Evolutionary conservation across 2,329 filamentous ascomycete genomes (phyloP).

Genomic region (Penicillium brasilianum): DNA sequence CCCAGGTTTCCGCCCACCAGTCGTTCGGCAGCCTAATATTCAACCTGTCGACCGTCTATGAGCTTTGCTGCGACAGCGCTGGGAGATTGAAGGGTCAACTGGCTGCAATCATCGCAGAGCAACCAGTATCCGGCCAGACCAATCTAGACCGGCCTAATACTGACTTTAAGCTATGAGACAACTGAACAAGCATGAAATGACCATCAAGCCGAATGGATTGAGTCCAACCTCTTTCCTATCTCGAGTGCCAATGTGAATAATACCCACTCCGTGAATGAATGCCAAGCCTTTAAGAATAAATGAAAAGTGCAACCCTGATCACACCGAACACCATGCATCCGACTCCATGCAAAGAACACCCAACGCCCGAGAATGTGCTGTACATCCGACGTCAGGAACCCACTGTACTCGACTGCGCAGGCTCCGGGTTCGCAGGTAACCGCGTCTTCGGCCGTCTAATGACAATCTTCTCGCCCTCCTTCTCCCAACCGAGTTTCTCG

Average conservation of each 20-base stretch:
- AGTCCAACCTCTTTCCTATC: constrained; percentile 11
- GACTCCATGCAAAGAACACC: constrained; percentile 17
- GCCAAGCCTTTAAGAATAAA: constrained; percentile 19
- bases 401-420: constrained; percentile 21
- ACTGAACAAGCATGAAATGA: constrained; percentile 15
- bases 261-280: constrained; percentile 15
- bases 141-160: constrained; percentile 74
- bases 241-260: constrained; percentile 18
- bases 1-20: constrained; percentile 64
- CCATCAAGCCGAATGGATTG: constrained; percentile 15
- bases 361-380: constrained; percentile 13
- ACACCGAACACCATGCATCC: constrained; percentile 29
- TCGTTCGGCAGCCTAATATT: constrained; percentile 83
- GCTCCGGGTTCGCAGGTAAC: constrained; percentile 27
- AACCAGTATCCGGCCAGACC: constrained; percentile 57
- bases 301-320: neutral
- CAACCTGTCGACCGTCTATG: constrained; percentile 89
- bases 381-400: neutral
- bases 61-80: constrained; percentile 82
- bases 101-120: constrained; percentile 69
- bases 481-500: constrained; percentile 83
- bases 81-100: constrained; percentile 71
- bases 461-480: constrained; percentile 73
- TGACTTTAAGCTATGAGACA: constrained; percentile 73
- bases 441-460: constrained; percentile 64